Conservation (phyloP, 768 basidiomycete genomes). For the Lepiota venenata region DNA sequence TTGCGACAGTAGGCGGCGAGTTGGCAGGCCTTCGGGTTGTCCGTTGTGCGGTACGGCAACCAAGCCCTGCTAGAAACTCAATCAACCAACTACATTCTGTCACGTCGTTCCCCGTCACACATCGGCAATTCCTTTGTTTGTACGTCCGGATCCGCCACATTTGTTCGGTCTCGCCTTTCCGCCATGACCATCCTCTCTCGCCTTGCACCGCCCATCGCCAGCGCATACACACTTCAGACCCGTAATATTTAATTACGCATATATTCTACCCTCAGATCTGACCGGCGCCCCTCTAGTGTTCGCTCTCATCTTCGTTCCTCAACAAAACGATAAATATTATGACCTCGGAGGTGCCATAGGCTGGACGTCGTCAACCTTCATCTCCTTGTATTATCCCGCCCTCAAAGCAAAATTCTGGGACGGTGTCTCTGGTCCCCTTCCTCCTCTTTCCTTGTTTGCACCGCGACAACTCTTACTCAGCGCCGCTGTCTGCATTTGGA, state of each 20-base stretch:
- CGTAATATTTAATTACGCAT: constrained; percentile 25
- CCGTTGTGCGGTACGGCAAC: constrained; percentile 26
- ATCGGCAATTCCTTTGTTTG: constrained; percentile 4
- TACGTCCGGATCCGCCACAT: not conserved
- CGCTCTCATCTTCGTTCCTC: constrained; percentile 62
- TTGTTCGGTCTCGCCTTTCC: not conserved
- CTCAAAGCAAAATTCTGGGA: constrained; percentile 48
- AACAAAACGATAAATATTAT: constrained; percentile 61
- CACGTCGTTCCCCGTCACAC: constrained; percentile 9
- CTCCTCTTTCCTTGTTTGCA: constrained; percentile 45
- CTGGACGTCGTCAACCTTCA: constrained; percentile 56
- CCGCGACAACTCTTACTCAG: constrained; percentile 59
- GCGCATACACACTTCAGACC: constrained; percentile 50
- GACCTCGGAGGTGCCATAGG: constrained; percentile 66
- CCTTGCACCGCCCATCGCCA: constrained; percentile 44
- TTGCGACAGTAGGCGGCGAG: constrained; percentile 2
- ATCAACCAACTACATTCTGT: constrained; percentile 18
- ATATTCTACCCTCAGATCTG: not conserved
- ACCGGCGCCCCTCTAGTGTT: constrained; percentile 31
- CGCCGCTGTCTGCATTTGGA: constrained; percentile 59
- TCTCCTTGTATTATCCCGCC: constrained; percentile 62
- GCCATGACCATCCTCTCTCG: constrained; percentile 49
- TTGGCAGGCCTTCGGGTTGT: constrained; percentile 13
- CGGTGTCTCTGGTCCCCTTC: constrained; percentile 33
- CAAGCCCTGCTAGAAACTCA: constrained; percentile 25